These are phyloP conservation scores for Flagelloscypha sp. DNA, from an alignment of 768 basidiomycete species.

Conservation along the genomic window DNA sequence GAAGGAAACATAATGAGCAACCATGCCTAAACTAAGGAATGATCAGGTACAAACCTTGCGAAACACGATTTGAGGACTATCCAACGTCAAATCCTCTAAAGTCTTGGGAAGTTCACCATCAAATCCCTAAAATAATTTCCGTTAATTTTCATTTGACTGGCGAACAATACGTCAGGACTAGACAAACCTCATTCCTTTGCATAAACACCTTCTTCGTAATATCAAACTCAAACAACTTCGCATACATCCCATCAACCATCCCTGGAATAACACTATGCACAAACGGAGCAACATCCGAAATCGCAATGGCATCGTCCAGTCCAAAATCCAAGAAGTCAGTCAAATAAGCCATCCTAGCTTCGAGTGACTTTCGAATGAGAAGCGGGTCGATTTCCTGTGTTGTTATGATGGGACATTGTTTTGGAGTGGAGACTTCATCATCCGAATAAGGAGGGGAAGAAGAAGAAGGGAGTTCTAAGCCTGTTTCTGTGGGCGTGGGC, in stretches of 20 bases:
- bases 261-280: constrained; percentile 34
- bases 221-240: constrained; percentile 36
- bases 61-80: constrained; percentile 39
- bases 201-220: constrained; percentile 33
- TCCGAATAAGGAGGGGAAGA: no score
- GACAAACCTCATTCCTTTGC: constrained; percentile 21
- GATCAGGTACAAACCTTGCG: constrained; percentile 31
- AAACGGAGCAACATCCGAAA: constrained; percentile 31
- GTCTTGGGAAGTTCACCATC: constrained; percentile 28
- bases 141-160: neutral
- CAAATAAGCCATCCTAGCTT: constrained; percentile 33
- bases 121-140: constrained; percentile 23
- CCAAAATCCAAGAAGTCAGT: constrained; percentile 39
- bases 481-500: no score
- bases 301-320: constrained; percentile 29
- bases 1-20: constrained; percentile 13
- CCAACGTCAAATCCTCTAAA: constrained; percentile 30
- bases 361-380: no score
- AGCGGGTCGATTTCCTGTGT: no score
- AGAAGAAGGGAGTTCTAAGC: no score
- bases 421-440: no score
- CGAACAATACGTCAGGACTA: neutral
- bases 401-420: no score
- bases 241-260: constrained; percentile 38
- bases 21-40: no score